Conservation (phyloP, 2,329 filamentous ascomycete species). For the Rutstroemia sp. region DNA sequence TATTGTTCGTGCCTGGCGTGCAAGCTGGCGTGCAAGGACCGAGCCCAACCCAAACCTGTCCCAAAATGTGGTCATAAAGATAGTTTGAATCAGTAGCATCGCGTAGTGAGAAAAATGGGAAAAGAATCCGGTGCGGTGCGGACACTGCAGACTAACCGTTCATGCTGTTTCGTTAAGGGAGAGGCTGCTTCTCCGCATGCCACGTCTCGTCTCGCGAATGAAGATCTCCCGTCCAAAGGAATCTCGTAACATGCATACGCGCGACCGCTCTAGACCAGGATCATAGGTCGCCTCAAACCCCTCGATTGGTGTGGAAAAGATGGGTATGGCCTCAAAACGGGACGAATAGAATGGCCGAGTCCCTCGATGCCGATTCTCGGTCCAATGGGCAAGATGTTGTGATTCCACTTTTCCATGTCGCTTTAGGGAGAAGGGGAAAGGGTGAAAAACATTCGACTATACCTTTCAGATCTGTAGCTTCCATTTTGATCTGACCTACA, state of each 20-base stretch:
- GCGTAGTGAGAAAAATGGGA: neutral
- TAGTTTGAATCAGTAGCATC: too few species aligned
- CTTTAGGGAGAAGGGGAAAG: neutral
- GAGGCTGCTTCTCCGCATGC: conserved; percentile 2
- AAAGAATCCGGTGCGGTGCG: neutral
- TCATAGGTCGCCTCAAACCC: conserved; percentile 1
- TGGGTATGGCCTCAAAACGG: neutral
- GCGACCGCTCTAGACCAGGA: conserved; percentile 2
- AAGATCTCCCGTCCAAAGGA: conserved; percentile 3
- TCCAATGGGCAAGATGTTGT: neutral
- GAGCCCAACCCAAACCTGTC: neutral
- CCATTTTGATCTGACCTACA: conserved; percentile 4
- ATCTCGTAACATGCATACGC: conserved; percentile 1
- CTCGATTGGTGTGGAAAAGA: neutral
- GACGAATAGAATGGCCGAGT: neutral
- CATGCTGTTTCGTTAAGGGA: neutral
- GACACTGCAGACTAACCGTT: neutral
- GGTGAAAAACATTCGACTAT: neutral
- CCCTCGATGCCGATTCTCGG: neutral
- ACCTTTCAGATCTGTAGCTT: conserved; percentile 1
- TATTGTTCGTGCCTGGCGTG: neutral
- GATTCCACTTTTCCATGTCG: neutral
- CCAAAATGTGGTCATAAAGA: neutral
- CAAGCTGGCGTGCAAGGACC: neutral
- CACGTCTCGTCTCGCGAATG: conserved; percentile 3